Evolutionary conservation across 1,284 basidiomycete genomes (phyloP).

Genomic region (Wolfiporia cocos): DNA sequence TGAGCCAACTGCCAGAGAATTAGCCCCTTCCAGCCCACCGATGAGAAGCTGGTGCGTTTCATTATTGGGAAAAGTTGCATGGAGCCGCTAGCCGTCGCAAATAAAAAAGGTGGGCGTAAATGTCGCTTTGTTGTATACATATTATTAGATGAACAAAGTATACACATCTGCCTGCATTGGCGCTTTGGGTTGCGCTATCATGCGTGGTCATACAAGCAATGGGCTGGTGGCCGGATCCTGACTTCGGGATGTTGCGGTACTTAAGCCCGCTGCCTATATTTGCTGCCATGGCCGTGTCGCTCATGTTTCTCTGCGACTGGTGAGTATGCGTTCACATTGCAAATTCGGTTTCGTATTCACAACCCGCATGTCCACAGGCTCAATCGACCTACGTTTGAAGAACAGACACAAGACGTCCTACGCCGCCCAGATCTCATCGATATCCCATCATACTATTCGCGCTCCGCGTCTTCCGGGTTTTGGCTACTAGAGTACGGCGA

Average conservation of each 20-base stretch:
- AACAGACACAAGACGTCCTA: constrained; percentile 45
- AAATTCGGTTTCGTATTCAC: not conserved
- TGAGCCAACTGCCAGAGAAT: too few relatives aligned
- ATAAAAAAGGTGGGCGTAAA: constrained; percentile 45
- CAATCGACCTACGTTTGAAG: constrained; percentile 66
- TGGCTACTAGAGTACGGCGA: constrained; percentile 63
- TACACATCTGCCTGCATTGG: constrained; percentile 59
- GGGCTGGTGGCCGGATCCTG: constrained; percentile 56
- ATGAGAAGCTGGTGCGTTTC: constrained; percentile 58
- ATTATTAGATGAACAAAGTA: constrained; percentile 4
- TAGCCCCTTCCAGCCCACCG: constrained; percentile 42
- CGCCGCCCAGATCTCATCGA: constrained; percentile 52
- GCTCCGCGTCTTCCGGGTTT: constrained; percentile 54
- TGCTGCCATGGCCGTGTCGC: constrained; percentile 53
- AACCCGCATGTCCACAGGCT: constrained; percentile 37
- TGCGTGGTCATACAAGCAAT: constrained; percentile 50
- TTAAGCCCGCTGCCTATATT: constrained; percentile 60
- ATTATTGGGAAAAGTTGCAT: constrained; percentile 63
- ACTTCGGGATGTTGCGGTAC: constrained; percentile 41
- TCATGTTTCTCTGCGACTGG: constrained; percentile 72
- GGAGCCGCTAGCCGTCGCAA: constrained; percentile 68
- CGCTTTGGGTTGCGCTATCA: constrained; percentile 55
- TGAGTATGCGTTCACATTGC: constrained; percentile 25
- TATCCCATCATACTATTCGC: constrained; percentile 51
- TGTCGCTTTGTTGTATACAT: constrained; percentile 1